Conservation (phyloP, 2,329 filamentous ascomycete genomes). For the Simplicillium sp. region DNA sequence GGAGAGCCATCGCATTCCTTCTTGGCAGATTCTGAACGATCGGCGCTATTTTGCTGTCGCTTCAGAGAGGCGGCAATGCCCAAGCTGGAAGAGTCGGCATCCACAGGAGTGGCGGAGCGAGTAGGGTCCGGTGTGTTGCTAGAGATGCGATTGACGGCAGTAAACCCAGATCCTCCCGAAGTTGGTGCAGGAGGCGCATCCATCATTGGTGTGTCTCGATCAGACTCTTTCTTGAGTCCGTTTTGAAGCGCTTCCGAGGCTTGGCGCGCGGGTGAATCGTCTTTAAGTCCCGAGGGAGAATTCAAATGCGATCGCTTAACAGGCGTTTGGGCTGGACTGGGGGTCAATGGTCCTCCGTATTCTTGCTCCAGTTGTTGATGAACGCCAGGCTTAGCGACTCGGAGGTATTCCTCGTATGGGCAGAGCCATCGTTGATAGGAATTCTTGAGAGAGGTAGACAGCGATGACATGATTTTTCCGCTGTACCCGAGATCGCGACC, state of each 20-base stretch:
- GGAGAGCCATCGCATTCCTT: constrained; percentile 38
- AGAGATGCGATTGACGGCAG: constrained; percentile 39
- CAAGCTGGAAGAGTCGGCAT: constrained; percentile 37
- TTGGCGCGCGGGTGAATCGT: constrained; percentile 57
- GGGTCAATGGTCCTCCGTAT: constrained; percentile 85
- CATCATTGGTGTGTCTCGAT: constrained; percentile 37
- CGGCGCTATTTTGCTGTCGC: constrained; percentile 60
- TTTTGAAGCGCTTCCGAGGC: constrained; percentile 45
- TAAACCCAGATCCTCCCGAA: constrained; percentile 38
- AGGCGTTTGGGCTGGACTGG: constrained; percentile 59
- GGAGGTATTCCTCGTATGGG: constrained; percentile 91
- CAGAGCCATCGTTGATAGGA: constrained; percentile 96
- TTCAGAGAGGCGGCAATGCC: constrained; percentile 58
- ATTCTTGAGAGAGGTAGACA: constrained; percentile 96
- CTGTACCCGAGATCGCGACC: constrained; percentile 94
- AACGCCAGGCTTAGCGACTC: constrained; percentile 86
- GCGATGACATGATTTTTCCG: constrained; percentile 98
- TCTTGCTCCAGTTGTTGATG: constrained; percentile 91
- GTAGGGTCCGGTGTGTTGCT: constrained; percentile 51
- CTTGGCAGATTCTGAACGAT: constrained; percentile 32
- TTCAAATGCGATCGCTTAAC: constrained; percentile 55
- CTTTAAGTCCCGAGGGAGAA: constrained; percentile 47
- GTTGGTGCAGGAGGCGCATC: constrained; percentile 32
- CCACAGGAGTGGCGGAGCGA: constrained; percentile 45
- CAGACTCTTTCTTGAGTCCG: constrained; percentile 32